A percentile compares a stretch with the other conserved stretches of the same genome.
Evolutionary conservation across 2,329 filamentous ascomycete species (phyloP).

Genomic region (Fusarium pseudocircinatum): DNA sequence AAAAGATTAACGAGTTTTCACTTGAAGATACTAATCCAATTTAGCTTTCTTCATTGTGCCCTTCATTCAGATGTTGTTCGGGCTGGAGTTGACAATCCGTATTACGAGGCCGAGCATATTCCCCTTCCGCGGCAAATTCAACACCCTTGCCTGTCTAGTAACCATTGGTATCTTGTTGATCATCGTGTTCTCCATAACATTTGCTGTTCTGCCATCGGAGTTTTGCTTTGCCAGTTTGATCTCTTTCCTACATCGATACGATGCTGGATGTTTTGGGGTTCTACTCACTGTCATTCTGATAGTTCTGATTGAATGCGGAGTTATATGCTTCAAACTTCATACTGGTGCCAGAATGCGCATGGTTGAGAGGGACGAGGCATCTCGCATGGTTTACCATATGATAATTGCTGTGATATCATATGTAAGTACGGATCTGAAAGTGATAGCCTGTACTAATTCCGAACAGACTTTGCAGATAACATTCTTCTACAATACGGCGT

Average conservation of each 20-base stretch:
- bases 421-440: slow-evolving; percentile 54
- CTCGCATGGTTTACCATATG: slow-evolving; percentile 76
- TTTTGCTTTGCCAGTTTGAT: slow-evolving; percentile 74
- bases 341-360: slow-evolving; percentile 64
- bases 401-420: slow-evolving; percentile 65
- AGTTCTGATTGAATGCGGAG: slow-evolving; percentile 60
- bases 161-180: slow-evolving; percentile 62
- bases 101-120: slow-evolving; percentile 66
- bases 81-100: slow-evolving; percentile 67
- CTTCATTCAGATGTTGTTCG: slow-evolving; percentile 72
- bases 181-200: slow-evolving; percentile 67
- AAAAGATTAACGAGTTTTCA: neutral
- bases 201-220: slow-evolving; percentile 63
- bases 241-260: slow-evolving; percentile 72
- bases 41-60: slow-evolving; percentile 71
- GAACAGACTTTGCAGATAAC: slow-evolving; percentile 67
- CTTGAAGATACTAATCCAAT: slow-evolving; percentile 36
- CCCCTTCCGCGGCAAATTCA: slow-evolving; percentile 67
- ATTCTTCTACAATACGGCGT: slow-evolving; percentile 69
- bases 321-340: slow-evolving; percentile 67
- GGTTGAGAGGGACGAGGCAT: slow-evolving; percentile 70
- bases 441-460: slow-evolving; percentile 43
- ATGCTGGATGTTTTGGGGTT: slow-evolving; percentile 65
- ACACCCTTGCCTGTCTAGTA: slow-evolving; percentile 64
- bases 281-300: slow-evolving; percentile 60